phyloP scores from a whole-genome alignment of 352 stramenopile species.

The Globisporangium okanoganense region DNA sequence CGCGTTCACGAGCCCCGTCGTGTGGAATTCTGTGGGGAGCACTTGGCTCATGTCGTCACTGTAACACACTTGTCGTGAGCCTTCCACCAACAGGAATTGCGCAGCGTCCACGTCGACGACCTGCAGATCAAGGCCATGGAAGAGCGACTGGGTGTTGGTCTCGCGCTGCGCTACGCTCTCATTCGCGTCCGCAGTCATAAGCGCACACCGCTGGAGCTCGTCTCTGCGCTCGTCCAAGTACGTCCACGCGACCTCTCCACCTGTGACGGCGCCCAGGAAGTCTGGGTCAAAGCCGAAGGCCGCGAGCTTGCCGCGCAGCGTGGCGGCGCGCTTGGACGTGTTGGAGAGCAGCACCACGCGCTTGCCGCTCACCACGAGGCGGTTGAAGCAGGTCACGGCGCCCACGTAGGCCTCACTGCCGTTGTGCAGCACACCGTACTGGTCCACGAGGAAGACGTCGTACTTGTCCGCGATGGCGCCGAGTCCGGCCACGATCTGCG shows the following conservation, averaged over 20 bases:
- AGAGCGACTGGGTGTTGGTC: slow-evolving; percentile 40
- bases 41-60: slow-evolving; percentile 26
- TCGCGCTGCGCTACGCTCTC: slow-evolving; percentile 26
- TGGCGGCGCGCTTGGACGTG: slow-evolving; percentile 65
- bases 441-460: slow-evolving; percentile 90
- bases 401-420: slow-evolving; percentile 60
- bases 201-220: slow-evolving; percentile 28
- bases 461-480: slow-evolving; percentile 51
- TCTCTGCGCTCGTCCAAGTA: slow-evolving; percentile 27
- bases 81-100: slow-evolving; percentile 54
- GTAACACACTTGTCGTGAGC: slow-evolving; percentile 53
- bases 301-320: slow-evolving; percentile 43
- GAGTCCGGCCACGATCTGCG: slow-evolving; percentile 33
- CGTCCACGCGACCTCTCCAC: slow-evolving; percentile 46
- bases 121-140: slow-evolving; percentile 43
- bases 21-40: slow-evolving; percentile 39
- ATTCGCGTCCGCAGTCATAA: slow-evolving; percentile 37
- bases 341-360: slow-evolving; percentile 88
- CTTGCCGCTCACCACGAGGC: slow-evolving; percentile 52
- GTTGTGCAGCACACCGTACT: slow-evolving; percentile 92
- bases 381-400: slow-evolving; percentile 58
- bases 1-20: slow-evolving; percentile 36
- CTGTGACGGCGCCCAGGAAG: slow-evolving; percentile 52
- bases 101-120: slow-evolving; percentile 36
- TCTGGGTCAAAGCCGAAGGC: slow-evolving; percentile 64